These are phyloP conservation scores for Ascocoryne sarcoides DNA, from an alignment of 2,329 filamentous ascomycete species.

Conservation along the genomic window DNA sequence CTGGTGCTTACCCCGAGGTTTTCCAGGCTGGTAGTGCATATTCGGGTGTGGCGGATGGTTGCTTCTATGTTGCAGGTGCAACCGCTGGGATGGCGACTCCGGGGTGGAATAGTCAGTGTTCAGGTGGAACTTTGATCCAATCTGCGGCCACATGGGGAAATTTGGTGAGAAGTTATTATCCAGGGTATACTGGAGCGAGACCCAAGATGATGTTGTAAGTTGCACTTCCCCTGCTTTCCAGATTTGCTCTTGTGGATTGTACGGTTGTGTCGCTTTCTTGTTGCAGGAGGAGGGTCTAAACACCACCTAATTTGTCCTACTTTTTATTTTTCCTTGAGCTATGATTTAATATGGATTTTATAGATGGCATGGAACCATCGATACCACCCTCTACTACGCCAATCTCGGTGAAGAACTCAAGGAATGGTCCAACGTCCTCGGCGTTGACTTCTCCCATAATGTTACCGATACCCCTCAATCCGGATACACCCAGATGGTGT, in stretches of 20 bases:
- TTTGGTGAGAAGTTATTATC: constrained; percentile 34
- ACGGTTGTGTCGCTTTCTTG: no score
- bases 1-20: constrained; percentile 39
- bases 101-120: constrained; percentile 46
- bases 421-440: constrained; percentile 39
- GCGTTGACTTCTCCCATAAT: constrained; percentile 18
- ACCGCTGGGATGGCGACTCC: constrained; percentile 38
- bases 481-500: constrained; percentile 28
- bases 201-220: constrained; percentile 31
- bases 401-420: constrained; percentile 37
- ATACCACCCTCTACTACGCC: constrained; percentile 31
- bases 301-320: no score
- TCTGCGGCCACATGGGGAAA: constrained; percentile 40
- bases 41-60: constrained; percentile 37
- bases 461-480: constrained; percentile 22
- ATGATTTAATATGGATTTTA: no score
- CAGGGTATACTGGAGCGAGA: constrained; percentile 31
- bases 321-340: no score
- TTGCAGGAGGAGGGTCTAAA: no score
- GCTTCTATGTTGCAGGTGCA: constrained; percentile 29
- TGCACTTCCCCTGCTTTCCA: constrained; percentile 10
- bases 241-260: no score
- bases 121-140: constrained; percentile 22
- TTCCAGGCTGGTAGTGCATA: constrained; percentile 37
- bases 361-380: constrained; percentile 32